Percentiles rank a stretch among this genome's conserved stretches.
These are phyloP conservation scores for Sphagnum contortum DNA, from an alignment of 225 moss, liverwort and hornwort genomes.

Conservation along the genomic window DNA sequence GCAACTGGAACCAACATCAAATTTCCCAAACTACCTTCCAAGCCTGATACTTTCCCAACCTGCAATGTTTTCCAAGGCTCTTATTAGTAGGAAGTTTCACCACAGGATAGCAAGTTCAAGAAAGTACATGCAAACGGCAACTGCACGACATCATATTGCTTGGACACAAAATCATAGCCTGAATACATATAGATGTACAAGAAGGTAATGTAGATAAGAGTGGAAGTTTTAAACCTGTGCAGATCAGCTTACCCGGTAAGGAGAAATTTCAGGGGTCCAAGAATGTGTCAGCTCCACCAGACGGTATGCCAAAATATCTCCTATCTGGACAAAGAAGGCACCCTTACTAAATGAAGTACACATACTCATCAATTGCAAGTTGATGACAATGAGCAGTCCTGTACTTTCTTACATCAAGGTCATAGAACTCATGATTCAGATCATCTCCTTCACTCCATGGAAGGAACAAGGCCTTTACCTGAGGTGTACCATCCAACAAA, in stretches of 20 bases:
- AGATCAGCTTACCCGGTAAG: conserved; percentile 43
- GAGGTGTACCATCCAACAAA: conserved; percentile 37
- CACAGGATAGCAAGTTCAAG: background rate
- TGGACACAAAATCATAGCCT: too few relatives aligned
- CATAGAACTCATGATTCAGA: too few relatives aligned
- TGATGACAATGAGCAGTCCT: too few relatives aligned
- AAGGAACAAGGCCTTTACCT: conserved; percentile 24
- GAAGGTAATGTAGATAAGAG: too few relatives aligned
- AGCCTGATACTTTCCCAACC: conserved; percentile 63
- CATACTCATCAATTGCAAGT: too few relatives aligned
- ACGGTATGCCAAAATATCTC: conserved; percentile 81
- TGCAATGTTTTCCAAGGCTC: conserved; percentile 11
- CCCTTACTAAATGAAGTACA: background rate
- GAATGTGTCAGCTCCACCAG: conserved; percentile 80
- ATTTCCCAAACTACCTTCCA: conserved; percentile 19
- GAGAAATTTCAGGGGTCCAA: conserved; percentile 92
- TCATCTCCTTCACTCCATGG: too few relatives aligned
- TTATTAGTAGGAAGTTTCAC: background rate
- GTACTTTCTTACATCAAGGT: too few relatives aligned
- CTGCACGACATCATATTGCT: too few relatives aligned
- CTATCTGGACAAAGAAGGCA: conserved; percentile 33
- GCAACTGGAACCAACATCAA: conserved; percentile 49
- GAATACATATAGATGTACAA: too few relatives aligned
- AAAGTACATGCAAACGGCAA: background rate
- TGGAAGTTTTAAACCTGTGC: too few relatives aligned